Percentiles rank a stretch among this genome's conserved stretches.
Conservation (phyloP, 1,284 basidiomycete species). For the Rhodotorula sp. region DNA sequence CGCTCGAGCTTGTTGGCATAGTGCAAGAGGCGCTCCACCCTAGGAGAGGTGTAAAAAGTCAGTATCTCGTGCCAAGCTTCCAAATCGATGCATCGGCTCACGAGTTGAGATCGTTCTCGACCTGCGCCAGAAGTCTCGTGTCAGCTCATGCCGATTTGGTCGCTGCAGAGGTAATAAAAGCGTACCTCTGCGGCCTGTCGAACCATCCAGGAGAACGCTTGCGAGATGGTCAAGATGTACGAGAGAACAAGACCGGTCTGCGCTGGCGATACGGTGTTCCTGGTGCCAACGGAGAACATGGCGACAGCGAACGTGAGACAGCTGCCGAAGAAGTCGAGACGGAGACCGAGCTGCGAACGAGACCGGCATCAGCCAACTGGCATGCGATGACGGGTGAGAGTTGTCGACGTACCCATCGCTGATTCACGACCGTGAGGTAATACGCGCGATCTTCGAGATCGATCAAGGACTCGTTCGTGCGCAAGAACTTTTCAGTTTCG, state of each 20-base stretch:
- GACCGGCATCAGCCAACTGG: conserved; percentile 42
- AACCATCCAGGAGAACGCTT: conserved; percentile 76
- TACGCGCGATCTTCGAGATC: conserved; percentile 89
- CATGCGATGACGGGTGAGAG: conserved; percentile 57
- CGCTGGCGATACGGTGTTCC: conserved; percentile 61
- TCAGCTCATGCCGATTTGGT: conserved; percentile 55
- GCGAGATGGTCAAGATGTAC: conserved; percentile 64
- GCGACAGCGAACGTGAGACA: conserved; percentile 73
- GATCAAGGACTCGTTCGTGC: conserved; percentile 71
- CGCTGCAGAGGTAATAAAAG: background rate
- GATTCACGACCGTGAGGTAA: conserved; percentile 75
- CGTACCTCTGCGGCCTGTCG: conserved; percentile 57
- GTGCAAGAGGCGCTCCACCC: conserved; percentile 66
- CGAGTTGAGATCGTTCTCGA: conserved; percentile 84
- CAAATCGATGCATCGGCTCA: conserved; percentile 48
- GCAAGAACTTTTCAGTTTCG: conserved; percentile 57
- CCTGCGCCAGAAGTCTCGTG: conserved; percentile 41
- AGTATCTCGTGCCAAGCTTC: background rate
- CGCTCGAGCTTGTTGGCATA: conserved; percentile 56
- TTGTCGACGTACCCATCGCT: conserved; percentile 62
- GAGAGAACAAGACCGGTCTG: conserved; percentile 74
- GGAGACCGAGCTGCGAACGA: conserved; percentile 62
- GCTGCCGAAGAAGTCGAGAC: conserved; percentile 78
- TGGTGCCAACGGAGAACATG: conserved; percentile 69
- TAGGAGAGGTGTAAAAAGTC: background rate